Conservation (phyloP, 106 monocot species). For the Dendrobium huoshanense region DNA sequence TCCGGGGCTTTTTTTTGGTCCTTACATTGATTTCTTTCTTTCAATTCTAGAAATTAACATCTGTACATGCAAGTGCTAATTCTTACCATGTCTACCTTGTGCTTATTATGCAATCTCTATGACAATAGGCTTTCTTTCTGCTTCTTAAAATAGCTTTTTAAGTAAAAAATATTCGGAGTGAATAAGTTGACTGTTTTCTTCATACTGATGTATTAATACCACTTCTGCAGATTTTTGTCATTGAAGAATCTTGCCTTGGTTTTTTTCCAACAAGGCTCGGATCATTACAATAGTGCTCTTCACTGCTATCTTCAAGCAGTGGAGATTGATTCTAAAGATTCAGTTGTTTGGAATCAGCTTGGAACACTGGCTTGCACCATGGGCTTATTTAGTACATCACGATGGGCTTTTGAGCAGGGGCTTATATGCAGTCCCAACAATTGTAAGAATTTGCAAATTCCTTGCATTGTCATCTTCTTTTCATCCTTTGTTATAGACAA, state of each 20-base stretch:
- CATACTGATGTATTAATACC: neutral
- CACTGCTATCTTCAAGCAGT: constrained; percentile 95
- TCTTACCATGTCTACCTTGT: too few species aligned
- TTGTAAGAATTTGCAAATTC: constrained; percentile 38
- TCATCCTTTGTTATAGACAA: neutral
- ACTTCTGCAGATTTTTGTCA: constrained; percentile 56
- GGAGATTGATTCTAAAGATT: constrained; percentile 83
- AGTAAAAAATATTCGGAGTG: neutral
- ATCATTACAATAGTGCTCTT: constrained; percentile 69
- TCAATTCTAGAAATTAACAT: too few species aligned
- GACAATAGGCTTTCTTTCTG: too few species aligned
- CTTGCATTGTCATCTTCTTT: neutral
- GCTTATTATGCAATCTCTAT: too few species aligned
- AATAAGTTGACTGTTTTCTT: neutral
- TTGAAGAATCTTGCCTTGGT: constrained; percentile 93
- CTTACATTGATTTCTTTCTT: too few species aligned
- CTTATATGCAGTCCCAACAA: constrained; percentile 92
- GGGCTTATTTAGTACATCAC: constrained; percentile 77
- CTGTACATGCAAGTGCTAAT: too few species aligned
- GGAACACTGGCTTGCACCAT: constrained; percentile 88
- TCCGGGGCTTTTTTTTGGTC: too few species aligned
- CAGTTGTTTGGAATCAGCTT: constrained; percentile 96
- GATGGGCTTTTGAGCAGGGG: constrained; percentile 99
- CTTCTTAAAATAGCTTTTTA: too few species aligned
- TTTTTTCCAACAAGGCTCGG: constrained; percentile 72